Evolutionary conservation across 306 rosid species (phyloP), one percentile per base, ranked within the genome.

Genomic region (Prunus campanulata): DNA sequence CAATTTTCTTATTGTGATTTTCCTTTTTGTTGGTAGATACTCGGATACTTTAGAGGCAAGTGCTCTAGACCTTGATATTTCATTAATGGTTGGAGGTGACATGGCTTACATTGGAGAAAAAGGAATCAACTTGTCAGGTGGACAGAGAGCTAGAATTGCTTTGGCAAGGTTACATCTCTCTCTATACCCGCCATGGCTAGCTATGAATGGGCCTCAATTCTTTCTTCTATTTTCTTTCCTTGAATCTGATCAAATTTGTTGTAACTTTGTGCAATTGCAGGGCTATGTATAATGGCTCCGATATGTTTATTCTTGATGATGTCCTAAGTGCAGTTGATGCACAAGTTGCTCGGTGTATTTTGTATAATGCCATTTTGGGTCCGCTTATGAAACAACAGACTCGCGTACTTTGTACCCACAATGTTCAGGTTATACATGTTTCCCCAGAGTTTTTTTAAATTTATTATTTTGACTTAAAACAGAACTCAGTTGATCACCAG

Each of bases 81-180:
- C 96, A 66, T 72, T 84, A 77, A 94, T 94, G 97, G 82, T 83
- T 78, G 95, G 98, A 80, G 96, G 95, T 64, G 98, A 94, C 93
- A 89, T 87, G 96, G 89, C 97, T 78, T 87, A 83, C 85, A 85
- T 89, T 76, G 98, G 96, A 79, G 98, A 94, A 80, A 94, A 88
- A 78, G 97, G 98, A 80, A 66, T 83, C 76, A 94, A 92, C 76
- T 84, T 94, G 83, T 94, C 98, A 5, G 98, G 98, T 74, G 98
- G 98, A 78, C 98, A 94, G 76, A 90, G 95, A 84, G 93, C 96
- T 68, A 97, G 98, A 78, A 90, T 94, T 81, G 96, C 98, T 85
- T 83, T 94, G 88, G 98, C 98, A 63, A 90, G 98, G 98, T 91
- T 75, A 74, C 62, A 48, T 39, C 76, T 62, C 27, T 66, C 9